Evolutionary conservation across 192 early-diverging fungal genomes (phyloP), one percentile per base, ranked within the genome.

Genomic region (Gamsiella multidivaricata): DNA sequence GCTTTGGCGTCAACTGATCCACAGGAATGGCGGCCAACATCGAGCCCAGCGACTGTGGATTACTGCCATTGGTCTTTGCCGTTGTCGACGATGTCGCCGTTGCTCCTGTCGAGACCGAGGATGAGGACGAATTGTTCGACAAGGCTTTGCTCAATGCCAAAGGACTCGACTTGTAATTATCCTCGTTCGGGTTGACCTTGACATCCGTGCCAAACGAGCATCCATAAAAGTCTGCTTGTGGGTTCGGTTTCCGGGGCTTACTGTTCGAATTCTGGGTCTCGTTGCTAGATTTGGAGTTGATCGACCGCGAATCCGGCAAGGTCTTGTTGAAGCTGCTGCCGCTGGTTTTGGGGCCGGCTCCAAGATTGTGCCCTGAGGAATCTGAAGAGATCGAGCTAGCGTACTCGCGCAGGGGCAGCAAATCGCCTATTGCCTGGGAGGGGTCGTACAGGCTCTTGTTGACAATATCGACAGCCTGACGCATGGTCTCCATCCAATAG

Each of bases 401-500:
- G 11, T 68, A 68, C 39, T 53, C 50, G 34, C 59, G 56, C 29
- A 62, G 22, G 17, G 73, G 73, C 3, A 76, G 37, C 1, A 23
- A 25, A 47, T 76, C 73, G 18, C 56, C 47, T 7, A 53, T 0
- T 5, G 54, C 29, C 22, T 1, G 23, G 22, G 61, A 29, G 3
- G 50, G 26, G n/a, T 67, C 58, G 10, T 66, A 56, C 18, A 61
- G 3, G 7, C 18, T 54, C 34, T 20, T 50, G 53, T 55, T 58
- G 14, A 68, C 54, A 41, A 78, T 60, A 0, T 78, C 65, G n/a
- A 63, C 54, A 3, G 54, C 65, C 17, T 55, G 50, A 9, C 74
- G 74, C 74, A 78, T 78, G 4, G 74, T 78, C 20, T 69, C 65
- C 65, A 78, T 64, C 74, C 74, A 78, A 10, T 64, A 55, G 33